phyloP scores from a whole-genome alignment of 1,139 yeast species.

The Candida sanyaensis region DNA sequence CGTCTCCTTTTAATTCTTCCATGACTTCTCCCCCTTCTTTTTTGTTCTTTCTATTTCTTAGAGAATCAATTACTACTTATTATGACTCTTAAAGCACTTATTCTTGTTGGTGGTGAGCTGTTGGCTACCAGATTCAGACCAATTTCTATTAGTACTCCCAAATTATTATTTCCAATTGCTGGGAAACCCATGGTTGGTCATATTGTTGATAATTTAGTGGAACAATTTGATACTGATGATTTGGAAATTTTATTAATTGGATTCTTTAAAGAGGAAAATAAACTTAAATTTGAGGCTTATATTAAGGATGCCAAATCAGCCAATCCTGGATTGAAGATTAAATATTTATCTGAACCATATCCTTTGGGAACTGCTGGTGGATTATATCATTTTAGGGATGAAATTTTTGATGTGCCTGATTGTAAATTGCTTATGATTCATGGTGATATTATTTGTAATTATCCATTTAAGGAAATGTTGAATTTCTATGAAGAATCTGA shows the following conservation, averaged over 20 bases:
- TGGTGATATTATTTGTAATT: slow-evolving; percentile 62
- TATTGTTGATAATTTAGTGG: slow-evolving; percentile 52
- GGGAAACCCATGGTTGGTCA: slow-evolving; percentile 61
- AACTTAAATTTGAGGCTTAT: slow-evolving; percentile 49
- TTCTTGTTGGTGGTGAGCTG: slow-evolving; percentile 55
- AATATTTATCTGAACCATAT: slow-evolving; percentile 56
- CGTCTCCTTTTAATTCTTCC: too few relatives aligned
- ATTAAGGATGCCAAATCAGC: slow-evolving; percentile 41
- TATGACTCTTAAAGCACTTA: slow-evolving; percentile 23
- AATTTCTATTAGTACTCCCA: slow-evolving; percentile 57
- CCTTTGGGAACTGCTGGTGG: slow-evolving; percentile 74
- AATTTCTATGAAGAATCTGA: slow-evolving; percentile 25
- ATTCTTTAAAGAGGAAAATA: slow-evolving; percentile 48
- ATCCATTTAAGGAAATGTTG: slow-evolving; percentile 51
- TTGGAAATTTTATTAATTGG: slow-evolving; percentile 56
- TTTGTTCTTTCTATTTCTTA: neutral
- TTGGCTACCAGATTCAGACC: slow-evolving; percentile 71
- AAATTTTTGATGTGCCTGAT: slow-evolving; percentile 28
- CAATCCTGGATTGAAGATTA: slow-evolving; percentile 46
- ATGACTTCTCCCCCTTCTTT: neutral
- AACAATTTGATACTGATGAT: slow-evolving; percentile 31
- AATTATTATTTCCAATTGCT: slow-evolving; percentile 63
- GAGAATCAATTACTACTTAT: neutral
- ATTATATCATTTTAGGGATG: slow-evolving; percentile 59
- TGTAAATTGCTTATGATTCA: slow-evolving; percentile 51